Conservation (phyloP, 78 protist species). For the Planoprotostelium fungivorum region DNA sequence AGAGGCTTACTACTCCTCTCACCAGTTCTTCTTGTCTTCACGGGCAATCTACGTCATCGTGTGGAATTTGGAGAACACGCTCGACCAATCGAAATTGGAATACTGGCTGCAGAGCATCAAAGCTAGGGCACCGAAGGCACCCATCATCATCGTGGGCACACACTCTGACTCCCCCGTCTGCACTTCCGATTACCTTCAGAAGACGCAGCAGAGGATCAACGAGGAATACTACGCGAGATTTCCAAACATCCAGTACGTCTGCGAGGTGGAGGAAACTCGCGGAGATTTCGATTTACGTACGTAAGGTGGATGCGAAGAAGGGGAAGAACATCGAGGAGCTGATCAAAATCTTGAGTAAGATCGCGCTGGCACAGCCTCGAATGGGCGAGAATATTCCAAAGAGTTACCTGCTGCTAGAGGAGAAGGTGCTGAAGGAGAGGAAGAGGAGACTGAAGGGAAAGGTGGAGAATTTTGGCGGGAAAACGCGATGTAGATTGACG, state of each 20-base stretch:
- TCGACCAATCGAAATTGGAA: conserved; percentile 39
- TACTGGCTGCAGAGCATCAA: conserved; percentile 58
- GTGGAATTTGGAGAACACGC: conserved; percentile 41
- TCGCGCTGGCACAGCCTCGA: conserved; percentile 20
- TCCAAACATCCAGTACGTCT: conserved; percentile 29
- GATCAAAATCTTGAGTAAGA: conserved; percentile 20
- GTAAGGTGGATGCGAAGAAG: conserved; percentile 25
- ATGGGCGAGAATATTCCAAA: conserved; percentile 57
- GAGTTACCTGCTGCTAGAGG: conserved; percentile 42
- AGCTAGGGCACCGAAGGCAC: conserved; percentile 52
- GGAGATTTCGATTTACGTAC: background rate
- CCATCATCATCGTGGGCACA: conserved; percentile 66
- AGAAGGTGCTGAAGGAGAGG: conserved; percentile 44
- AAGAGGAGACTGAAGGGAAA: conserved; percentile 34
- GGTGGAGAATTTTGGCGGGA: conserved; percentile 31
- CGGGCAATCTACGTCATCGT: conserved; percentile 43
- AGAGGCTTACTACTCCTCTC: conserved; percentile 49
- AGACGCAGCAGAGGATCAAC: conserved; percentile 22
- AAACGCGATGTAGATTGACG: conserved; percentile 24
- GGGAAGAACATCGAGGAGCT: conserved; percentile 47
- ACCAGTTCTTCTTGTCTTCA: conserved; percentile 56
- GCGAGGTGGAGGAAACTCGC: background rate
- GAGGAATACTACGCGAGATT: conserved; percentile 38
- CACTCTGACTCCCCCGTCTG: conserved; percentile 40
- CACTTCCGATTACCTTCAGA: conserved; percentile 17